Conservation (phyloP, 2,329 filamentous ascomycete species). For the Didymella pinodella region DNA sequence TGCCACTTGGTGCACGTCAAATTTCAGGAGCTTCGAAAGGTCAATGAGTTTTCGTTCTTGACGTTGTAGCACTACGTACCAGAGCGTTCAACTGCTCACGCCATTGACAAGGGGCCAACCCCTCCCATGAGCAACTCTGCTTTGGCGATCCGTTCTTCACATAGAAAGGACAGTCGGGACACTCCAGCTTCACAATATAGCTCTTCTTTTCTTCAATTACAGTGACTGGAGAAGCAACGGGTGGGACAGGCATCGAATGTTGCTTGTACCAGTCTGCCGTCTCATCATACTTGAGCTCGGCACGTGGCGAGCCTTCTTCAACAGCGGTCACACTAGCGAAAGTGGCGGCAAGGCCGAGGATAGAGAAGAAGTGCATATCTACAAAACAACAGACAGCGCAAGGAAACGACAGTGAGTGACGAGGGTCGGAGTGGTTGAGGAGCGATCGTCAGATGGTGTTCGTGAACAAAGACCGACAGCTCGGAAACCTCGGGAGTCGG, state of each 20-base stretch:
- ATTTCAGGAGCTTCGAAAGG: constrained; percentile 32
- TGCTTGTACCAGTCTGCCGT: constrained; percentile 22
- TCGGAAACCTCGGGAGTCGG: constrained; percentile 7
- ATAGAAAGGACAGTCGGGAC: constrained; percentile 38
- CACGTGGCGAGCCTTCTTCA: constrained; percentile 3
- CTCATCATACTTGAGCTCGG: constrained; percentile 26
- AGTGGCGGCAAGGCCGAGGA: constrained; percentile 20
- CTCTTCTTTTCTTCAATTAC: constrained; percentile 31
- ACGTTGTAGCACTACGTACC: constrained; percentile 23
- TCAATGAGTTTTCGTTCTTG: not conserved
- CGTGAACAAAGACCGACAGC: constrained; percentile 6
- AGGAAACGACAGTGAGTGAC: constrained; percentile 20
- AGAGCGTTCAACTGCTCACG: constrained; percentile 35
- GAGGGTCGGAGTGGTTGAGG: constrained; percentile 11
- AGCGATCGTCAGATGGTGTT: constrained; percentile 8
- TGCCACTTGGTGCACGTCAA: constrained; percentile 26
- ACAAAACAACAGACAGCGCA: constrained; percentile 13
- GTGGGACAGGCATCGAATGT: constrained; percentile 3
- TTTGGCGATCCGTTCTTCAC: constrained; percentile 16
- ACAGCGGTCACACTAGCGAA: constrained; percentile 16
- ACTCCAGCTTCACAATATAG: constrained; percentile 43
- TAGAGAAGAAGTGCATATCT: constrained; percentile 28
- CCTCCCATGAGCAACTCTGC: constrained; percentile 5
- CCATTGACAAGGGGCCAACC: constrained; percentile 20
- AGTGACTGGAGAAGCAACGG: constrained; percentile 27